Evolutionary conservation across 148 eudicot species (phyloP).

Genomic region (Polygonum aviculare): DNA sequence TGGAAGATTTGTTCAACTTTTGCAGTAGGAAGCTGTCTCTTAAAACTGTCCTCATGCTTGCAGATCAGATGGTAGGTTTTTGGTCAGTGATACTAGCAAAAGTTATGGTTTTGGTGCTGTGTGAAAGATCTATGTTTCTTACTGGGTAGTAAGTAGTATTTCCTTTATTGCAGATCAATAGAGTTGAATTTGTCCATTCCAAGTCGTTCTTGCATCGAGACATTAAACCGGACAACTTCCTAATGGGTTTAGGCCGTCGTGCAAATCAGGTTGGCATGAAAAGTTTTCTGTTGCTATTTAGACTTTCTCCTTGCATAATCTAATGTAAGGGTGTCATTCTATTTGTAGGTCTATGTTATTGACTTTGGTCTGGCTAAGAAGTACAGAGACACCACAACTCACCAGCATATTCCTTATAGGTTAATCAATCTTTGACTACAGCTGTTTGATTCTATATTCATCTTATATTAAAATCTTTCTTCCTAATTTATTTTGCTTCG

Average conservation of each 20-base stretch:
- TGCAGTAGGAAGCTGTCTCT: constrained; percentile 89
- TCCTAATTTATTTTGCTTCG: not conserved
- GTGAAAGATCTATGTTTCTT: not conserved
- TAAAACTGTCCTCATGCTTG: constrained; percentile 98
- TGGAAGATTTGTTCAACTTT: constrained; percentile 92
- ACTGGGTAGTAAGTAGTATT: not conserved
- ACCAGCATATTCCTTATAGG: constrained; percentile 98
- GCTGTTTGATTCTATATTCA: not conserved
- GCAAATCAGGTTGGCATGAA: constrained; percentile 68
- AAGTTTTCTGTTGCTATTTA: not conserved
- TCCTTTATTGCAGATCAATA: constrained; percentile 50
- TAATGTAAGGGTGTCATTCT: not conserved
- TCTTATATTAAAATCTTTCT: not conserved
- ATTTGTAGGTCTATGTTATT: constrained; percentile 69
- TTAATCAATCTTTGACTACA: constrained; percentile 6
- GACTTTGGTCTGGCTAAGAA: constrained; percentile 98
- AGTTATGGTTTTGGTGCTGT: not conserved
- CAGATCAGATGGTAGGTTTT: constrained; percentile 82
- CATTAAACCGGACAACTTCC: constrained; percentile 94
- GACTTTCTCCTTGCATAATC: not conserved
- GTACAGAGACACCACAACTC: constrained; percentile 83
- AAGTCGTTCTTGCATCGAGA: constrained; percentile 90
- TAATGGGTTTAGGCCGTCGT: constrained; percentile 93
- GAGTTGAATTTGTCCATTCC: constrained; percentile 85
- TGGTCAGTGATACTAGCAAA: not conserved